Base-by-base conservation (phyloP, 2,329 filamentous ascomycete genomes). In the Lojkania enalia region DNA sequence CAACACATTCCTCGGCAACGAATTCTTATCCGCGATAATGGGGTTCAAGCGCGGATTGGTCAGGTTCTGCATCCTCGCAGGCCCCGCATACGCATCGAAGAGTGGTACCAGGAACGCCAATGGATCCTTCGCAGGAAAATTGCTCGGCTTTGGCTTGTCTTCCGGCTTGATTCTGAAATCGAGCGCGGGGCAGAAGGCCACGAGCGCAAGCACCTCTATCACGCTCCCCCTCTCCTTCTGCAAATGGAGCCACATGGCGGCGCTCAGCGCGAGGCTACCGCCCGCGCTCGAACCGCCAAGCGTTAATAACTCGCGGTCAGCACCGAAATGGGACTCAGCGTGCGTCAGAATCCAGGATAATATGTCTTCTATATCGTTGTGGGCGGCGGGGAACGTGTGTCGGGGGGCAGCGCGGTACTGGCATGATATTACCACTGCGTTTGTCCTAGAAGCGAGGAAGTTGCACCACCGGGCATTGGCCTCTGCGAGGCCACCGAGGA, bases 221-320 rank as follows among this genome's bases (percentile, higher is more conserved):
- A 64, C n/a, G 12, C 18, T 48, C 35, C 16, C 35, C 11, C 32
- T 44, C 20, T 31, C 15, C 16, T 7, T 20, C 12, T 27, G 5
- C 15, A n/a, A 27, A n/a, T 7, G 9, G 30, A 38, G 29, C 3
- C n/a, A 4, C 3, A 21, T 31, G 14, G 56, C 54, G 29, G 64
- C 51, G 3, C 58, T 63, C 5, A 79, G 44, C 2, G 71, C 73
- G 5, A 79, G 58, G 46, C 73, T 76, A 0, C 65, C 75, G 5
- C 77, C 77, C 0, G 71, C 71, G 1, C 73, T 76, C 20, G 69
- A 68, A 0, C 76, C 77, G 19, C 70, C 68, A 1, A 75, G 57
- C 0, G 75, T 78, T 44, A 78, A 56, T 3, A 73, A 47, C 1
- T 60, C 55, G 2, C 69, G 57, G 54, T 77, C 71, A 2, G 71